These are phyloP conservation scores for Austroboletus eburneus DNA, from an alignment of 768 basidiomycete species.

Conservation along the genomic window DNA sequence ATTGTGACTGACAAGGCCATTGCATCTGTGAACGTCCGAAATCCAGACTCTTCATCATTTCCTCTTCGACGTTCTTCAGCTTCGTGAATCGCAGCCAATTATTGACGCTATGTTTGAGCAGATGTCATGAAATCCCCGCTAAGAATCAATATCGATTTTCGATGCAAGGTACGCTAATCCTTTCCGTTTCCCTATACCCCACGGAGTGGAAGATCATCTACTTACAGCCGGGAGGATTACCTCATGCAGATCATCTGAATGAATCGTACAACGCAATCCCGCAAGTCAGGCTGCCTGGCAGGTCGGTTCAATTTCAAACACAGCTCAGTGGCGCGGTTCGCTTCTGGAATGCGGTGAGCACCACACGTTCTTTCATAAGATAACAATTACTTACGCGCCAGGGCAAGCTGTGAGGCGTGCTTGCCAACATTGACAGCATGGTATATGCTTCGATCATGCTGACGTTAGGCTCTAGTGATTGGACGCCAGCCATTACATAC, in stretches of 20 bases:
- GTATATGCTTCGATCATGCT: background rate
- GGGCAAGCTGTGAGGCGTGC: constrained; percentile 9
- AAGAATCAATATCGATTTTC: background rate
- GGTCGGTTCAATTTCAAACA: constrained; percentile 4
- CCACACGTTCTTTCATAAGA: background rate
- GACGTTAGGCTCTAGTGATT: background rate
- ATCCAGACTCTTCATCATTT: too few species aligned
- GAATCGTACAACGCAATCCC: background rate
- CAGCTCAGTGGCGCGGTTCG: constrained; percentile 5
- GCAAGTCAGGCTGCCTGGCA: background rate
- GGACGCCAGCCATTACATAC: background rate
- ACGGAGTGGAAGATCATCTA: background rate
- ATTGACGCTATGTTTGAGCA: background rate
- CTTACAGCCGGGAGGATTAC: background rate
- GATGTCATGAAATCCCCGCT: background rate
- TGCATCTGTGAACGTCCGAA: background rate
- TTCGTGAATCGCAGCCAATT: background rate
- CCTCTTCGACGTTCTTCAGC: background rate
- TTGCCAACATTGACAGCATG: constrained; percentile 10
- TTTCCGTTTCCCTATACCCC: background rate
- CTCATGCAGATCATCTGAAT: constrained; percentile 6
- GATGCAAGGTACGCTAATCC: background rate
- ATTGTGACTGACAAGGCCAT: too few species aligned
- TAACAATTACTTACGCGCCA: background rate
- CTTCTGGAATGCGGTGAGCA: background rate